Percentiles rank a stretch among this genome's conserved stretches.
Evolutionary conservation across 495 filamentous ascomycete genomes (phyloP).

Genomic region (Penicillium alfredii): DNA sequence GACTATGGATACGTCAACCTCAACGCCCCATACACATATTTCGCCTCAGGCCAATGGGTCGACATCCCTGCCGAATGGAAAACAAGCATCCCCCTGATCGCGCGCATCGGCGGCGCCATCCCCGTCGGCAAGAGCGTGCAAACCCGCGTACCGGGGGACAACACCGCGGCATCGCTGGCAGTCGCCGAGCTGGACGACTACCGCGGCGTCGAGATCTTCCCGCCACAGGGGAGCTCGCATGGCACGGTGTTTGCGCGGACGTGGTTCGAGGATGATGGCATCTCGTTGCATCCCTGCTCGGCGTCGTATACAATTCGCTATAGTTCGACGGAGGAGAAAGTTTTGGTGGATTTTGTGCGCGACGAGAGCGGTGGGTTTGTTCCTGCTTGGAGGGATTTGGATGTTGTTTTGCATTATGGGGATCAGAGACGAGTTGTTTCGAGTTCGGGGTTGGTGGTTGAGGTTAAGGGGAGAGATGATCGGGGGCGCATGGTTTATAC

Average conservation of each 20-base stretch:
- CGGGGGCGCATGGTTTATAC: slow-evolving; percentile 34
- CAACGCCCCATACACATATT: slow-evolving; percentile 53
- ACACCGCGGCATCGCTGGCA: slow-evolving; percentile 44
- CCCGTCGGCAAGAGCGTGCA: slow-evolving; percentile 53
- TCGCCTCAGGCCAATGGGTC: slow-evolving; percentile 55
- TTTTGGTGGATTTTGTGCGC: slow-evolving; percentile 36
- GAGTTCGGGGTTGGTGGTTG: slow-evolving; percentile 26
- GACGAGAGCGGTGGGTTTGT: slow-evolving; percentile 36
- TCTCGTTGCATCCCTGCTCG: slow-evolving; percentile 40
- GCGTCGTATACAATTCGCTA: slow-evolving; percentile 40
- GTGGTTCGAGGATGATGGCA: slow-evolving; percentile 63
- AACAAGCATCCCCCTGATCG: slow-evolving; percentile 56
- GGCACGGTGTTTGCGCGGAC: slow-evolving; percentile 36
- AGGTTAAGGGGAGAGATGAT: slow-evolving; percentile 26
- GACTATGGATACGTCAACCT: slow-evolving; percentile 57
- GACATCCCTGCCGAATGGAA: slow-evolving; percentile 54
- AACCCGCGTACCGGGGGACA: slow-evolving; percentile 49
- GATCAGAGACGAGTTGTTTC: slow-evolving; percentile 42
- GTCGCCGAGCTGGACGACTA: slow-evolving; percentile 55
- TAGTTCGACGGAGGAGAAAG: slow-evolving; percentile 37
- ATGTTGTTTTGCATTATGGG: slow-evolving; percentile 46
- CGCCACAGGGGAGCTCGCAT: slow-evolving; percentile 37
- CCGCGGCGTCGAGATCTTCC: slow-evolving; percentile 59
- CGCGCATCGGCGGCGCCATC: slow-evolving; percentile 52
- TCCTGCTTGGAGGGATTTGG: slow-evolving; percentile 49